Evolutionary conservation across 1,139 yeast genomes (phyloP).

Genomic region (Zygosaccharomyces pseudobailii): DNA sequence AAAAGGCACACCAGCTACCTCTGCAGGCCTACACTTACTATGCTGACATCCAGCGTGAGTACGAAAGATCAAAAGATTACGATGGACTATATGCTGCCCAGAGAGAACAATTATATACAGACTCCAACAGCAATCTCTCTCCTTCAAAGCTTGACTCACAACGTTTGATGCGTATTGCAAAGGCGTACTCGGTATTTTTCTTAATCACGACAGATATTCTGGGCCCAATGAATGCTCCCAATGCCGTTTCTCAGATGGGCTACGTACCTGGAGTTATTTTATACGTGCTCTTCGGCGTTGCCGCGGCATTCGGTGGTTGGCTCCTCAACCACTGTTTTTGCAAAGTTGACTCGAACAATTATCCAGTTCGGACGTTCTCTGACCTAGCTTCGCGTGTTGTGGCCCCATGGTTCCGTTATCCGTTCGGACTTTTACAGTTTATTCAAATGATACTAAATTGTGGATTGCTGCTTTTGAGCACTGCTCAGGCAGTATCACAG

Average conservation of each 20-base stretch:
- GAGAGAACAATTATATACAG: constrained; percentile 12
- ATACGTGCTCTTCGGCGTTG: constrained; percentile 38
- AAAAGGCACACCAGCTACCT: constrained; percentile 4
- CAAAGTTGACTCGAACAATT: constrained; percentile 39
- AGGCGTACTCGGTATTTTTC: constrained; percentile 38
- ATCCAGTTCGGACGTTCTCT: constrained; percentile 41
- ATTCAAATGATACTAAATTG: constrained; percentile 42
- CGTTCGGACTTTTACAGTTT: constrained; percentile 33
- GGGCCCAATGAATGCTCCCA: constrained; percentile 44
- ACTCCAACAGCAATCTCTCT: constrained; percentile 12
- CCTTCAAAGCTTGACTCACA: constrained; percentile 14
- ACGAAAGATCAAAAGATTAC: constrained; percentile 8
- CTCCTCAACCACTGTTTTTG: constrained; percentile 34
- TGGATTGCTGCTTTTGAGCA: constrained; percentile 39
- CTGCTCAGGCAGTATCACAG: constrained; percentile 43
- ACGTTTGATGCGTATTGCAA: constrained; percentile 13
- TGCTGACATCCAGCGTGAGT: constrained; percentile 14
- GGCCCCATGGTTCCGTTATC: constrained; percentile 18
- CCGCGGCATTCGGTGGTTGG: constrained; percentile 40
- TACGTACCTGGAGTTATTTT: constrained; percentile 42
- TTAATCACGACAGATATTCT: constrained; percentile 45
- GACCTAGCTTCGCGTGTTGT: constrained; percentile 41
- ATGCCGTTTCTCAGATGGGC: constrained; percentile 41
- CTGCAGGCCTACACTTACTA: constrained; percentile 13
- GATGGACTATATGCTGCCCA: constrained; percentile 13